A percentile compares a stretch with the other conserved stretches of the same genome.
Evolutionary conservation across 257 asterid species (phyloP).

Genomic region (Henckelia pumila): DNA sequence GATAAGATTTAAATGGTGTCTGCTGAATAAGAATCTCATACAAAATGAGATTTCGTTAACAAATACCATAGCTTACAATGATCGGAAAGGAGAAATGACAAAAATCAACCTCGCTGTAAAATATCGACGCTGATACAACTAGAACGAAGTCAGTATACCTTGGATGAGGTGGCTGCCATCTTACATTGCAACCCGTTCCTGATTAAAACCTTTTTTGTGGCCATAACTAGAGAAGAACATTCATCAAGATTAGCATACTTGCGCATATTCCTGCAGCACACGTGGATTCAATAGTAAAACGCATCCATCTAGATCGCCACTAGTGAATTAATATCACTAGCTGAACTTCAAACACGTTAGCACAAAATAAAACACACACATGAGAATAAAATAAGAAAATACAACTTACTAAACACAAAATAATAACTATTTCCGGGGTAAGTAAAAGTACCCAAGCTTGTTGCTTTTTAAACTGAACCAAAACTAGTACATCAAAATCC

Average conservation of each 20-base stretch:
- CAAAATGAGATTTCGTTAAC: too few relatives aligned
- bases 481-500: background rate
- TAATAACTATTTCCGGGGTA: conserved; percentile 1
- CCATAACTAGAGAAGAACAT: conserved; percentile 49
- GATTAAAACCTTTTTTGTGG: conserved; percentile 60
- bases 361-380: too few relatives aligned
- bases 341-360: background rate
- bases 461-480: conserved; percentile 5
- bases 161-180: conserved; percentile 82
- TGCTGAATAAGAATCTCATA: background rate
- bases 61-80: background rate
- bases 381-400: too few relatives aligned
- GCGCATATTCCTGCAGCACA: conserved; percentile 59
- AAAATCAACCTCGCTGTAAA: background rate
- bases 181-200: conserved; percentile 91
- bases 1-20: background rate
- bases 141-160: conserved; percentile 48
- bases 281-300: conserved; percentile 6
- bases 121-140: background rate
- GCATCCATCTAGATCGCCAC: background rate
- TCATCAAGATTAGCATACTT: conserved; percentile 53
- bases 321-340: background rate
- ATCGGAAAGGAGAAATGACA: background rate
- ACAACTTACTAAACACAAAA: background rate
- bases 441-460: background rate